Evolutionary conservation across 768 basidiomycete genomes (phyloP), one percentile per base, ranked within the genome.

Genomic region (Trametes maxima): DNA sequence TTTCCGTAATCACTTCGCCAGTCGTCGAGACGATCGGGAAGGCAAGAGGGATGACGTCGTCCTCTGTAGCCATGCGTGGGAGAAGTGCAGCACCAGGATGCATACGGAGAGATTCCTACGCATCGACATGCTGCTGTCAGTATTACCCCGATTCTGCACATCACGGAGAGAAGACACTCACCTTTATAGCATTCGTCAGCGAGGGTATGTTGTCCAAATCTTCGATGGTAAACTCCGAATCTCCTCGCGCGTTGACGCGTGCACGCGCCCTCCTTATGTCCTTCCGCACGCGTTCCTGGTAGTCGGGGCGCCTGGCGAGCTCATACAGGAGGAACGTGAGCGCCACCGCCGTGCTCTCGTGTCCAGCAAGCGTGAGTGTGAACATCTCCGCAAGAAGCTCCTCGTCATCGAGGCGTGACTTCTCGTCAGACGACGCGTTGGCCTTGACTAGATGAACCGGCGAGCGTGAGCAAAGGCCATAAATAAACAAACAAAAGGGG

Each of bases 1-100:
- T 36, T 36, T 59, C 63, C 0, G 22, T 49, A 10, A 60, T 35
- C 0, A 21, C 10, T 24, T 59, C 19, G 2, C 54, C 63, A 14
- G 22, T 12, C 4, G 40, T 33, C 2, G 46, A n/a, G 1, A 47
- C n/a, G 5, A 60, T 44, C 2, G 63, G 62, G 33, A 49, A 40
- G 5, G 65, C 48, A 37, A 70, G 59, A 0, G 69, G 70, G 17
- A 71, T 60, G 35, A 68, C 55, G 22, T 70, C 68, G 44, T 71
- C 70, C n/a, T 63, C 62, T 6, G 47, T 58, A 2, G 68, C 65
- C 19, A 55, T 54, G 11, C 70, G 69, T 35, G 59, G 53, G 14
- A 71, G 58, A 28, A 52, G 50, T 1, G 51, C 36, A n/a, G 65
- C 59, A 10, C 68, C 61, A 0, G 67, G 54, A 39, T 70, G 65